Evolutionary conservation across 345 rosid genomes (phyloP).

Genomic region (Orychophragmus violaceus): DNA sequence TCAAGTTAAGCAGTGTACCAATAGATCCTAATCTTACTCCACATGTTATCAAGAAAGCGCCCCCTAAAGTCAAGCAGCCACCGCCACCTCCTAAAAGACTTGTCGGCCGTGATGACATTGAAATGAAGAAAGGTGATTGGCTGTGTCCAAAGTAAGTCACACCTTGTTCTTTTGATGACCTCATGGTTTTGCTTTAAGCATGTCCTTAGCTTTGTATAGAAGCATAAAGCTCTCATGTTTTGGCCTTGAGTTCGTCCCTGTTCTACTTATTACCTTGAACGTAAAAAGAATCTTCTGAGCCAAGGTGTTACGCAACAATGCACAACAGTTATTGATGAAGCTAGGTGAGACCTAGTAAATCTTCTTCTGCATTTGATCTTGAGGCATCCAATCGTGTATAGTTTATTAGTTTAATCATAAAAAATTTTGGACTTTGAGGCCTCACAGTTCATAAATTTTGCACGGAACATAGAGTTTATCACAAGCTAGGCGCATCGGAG

Average conservation of each 20-base stretch:
- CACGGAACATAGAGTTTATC: neutral
- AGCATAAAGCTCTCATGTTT: neutral
- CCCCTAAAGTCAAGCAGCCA: constrained; percentile 94
- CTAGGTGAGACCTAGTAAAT: neutral
- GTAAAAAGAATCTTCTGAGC: neutral
- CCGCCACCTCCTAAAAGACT: constrained; percentile 87
- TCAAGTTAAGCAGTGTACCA: constrained; percentile 83
- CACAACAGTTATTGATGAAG: neutral
- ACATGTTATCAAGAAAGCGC: constrained; percentile 75
- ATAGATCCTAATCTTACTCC: constrained; percentile 95
- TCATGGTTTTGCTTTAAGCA: neutral
- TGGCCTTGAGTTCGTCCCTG: neutral
- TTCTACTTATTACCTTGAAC: constrained; percentile 4
- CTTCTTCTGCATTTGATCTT: neutral
- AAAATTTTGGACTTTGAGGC: no score
- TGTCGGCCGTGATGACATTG: constrained; percentile 94
- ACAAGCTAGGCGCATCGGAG: neutral
- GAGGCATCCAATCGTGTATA: neutral
- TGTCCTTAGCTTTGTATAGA: neutral
- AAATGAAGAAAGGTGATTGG: constrained; percentile 99
- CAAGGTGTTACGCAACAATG: neutral
- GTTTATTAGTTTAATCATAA: neutral
- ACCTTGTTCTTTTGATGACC: neutral
- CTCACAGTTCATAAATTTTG: neutral
- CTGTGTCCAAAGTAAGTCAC: constrained; percentile 82